A percentile compares a stretch with the other conserved stretches of the same genome.
Evolutionary conservation across 192 early-diverging fungal species (phyloP).

Genomic region (Entomortierella chlamydospora): DNA sequence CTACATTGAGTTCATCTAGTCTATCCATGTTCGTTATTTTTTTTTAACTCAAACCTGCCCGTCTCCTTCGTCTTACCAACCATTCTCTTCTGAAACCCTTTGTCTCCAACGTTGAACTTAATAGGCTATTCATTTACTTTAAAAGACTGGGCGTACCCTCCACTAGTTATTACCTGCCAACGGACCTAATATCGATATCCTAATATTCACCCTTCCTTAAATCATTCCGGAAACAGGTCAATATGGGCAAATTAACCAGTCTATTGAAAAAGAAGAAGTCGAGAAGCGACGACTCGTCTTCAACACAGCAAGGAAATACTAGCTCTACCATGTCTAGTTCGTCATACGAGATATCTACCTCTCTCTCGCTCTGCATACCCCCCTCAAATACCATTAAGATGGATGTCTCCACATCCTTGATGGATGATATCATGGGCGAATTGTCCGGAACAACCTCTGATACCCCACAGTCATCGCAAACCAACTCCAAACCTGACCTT

Average conservation of each 20-base stretch:
- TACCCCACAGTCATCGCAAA: conserved; percentile 22
- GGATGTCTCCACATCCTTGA: conserved; percentile 22
- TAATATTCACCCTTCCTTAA: no score
- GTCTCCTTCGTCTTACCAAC: no score
- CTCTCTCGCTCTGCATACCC: conserved; percentile 29
- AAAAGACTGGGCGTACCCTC: no score
- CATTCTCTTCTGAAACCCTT: no score
- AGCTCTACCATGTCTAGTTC: conserved; percentile 6
- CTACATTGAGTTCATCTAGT: no score
- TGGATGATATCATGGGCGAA: conserved; percentile 50
- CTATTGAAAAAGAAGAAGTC: conserved; percentile 38
- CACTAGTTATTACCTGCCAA: no score
- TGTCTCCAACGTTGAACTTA: no score
- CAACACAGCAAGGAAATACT: conserved; percentile 9
- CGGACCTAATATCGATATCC: background rate
- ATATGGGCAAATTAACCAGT: conserved; percentile 34
- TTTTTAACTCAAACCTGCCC: no score
- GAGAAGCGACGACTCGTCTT: conserved; percentile 10
- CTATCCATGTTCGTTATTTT: no score
- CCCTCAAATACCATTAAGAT: background rate
- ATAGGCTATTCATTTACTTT: no score
- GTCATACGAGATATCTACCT: background rate
- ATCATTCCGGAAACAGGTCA: background rate
- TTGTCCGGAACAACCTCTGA: conserved; percentile 20
- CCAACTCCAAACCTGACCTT: conserved; percentile 6